Evolutionary conservation across 2,329 filamentous ascomycete species (phyloP).

Genomic region (Fusarium guadeloupense): DNA sequence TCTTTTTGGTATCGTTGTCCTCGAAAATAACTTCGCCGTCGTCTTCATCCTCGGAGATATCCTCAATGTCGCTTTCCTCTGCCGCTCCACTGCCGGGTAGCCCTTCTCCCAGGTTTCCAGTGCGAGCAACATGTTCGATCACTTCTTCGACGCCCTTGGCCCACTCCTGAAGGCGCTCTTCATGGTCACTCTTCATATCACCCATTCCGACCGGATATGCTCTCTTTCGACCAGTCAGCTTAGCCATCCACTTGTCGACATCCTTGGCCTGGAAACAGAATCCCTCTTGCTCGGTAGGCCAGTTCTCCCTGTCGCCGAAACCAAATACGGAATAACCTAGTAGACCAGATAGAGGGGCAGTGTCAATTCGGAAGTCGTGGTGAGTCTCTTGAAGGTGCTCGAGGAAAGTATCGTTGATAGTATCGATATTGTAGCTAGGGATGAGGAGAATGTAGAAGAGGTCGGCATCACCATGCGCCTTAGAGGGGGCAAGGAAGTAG

Average conservation of each 20-base stretch:
- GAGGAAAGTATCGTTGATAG: conserved; percentile 86
- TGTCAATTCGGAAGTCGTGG: conserved; percentile 96
- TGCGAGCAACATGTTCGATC: conserved; percentile 69
- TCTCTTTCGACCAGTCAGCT: conserved; percentile 83
- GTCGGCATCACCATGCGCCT: conserved; percentile 62
- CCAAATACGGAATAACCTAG: conserved; percentile 94
- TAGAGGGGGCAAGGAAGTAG: conserved; percentile 83
- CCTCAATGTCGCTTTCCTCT: conserved; percentile 84
- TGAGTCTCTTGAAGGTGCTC: conserved; percentile 91
- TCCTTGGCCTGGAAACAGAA: conserved; percentile 94
- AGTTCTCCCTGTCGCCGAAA: conserved; percentile 89
- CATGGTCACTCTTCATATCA: conserved; percentile 80
- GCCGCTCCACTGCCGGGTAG: conserved; percentile 84
- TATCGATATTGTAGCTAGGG: conserved; percentile 95
- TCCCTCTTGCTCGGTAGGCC: conserved; percentile 89
- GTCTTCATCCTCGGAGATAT: conserved; percentile 66
- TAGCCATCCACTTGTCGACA: conserved; percentile 97
- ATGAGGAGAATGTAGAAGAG: conserved; percentile 86
- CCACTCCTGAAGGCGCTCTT: conserved; percentile 79
- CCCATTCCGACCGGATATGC: conserved; percentile 90
- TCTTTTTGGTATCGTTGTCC: conserved; percentile 53
- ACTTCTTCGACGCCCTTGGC: conserved; percentile 76
- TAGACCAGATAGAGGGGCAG: conserved; percentile 77
- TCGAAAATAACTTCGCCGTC: conserved; percentile 61
- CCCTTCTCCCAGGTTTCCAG: conserved; percentile 68